These are phyloP conservation scores for Priceomyces carsonii DNA, from an alignment of 805 yeast genomes.

Conservation along the genomic window DNA sequence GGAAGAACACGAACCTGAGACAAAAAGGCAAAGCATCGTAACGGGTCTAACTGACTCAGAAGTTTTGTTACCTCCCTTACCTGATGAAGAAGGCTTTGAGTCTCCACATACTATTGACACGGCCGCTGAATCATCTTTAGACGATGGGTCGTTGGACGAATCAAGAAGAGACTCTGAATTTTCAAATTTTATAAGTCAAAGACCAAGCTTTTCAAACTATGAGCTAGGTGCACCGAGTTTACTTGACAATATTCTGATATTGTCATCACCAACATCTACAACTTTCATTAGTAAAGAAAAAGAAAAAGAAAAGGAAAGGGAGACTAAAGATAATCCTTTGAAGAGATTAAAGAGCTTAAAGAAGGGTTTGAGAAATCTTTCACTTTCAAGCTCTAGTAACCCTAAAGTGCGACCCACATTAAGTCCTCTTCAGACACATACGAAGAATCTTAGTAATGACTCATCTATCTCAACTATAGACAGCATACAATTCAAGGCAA, in stretches of 20 bases:
- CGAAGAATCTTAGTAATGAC: constrained; percentile 4
- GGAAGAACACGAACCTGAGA: constrained; percentile 24
- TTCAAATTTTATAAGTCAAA: constrained; percentile 8
- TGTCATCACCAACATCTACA: constrained; percentile 10
- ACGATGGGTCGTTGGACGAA: constrained; percentile 7
- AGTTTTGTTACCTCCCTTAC: constrained; percentile 30
- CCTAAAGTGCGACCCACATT: constrained; percentile 10
- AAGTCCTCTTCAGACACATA: constrained; percentile 13
- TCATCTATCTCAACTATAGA: constrained; percentile 5
- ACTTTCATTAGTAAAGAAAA: not conserved
- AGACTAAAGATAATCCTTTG: constrained; percentile 27
- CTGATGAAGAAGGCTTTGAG: constrained; percentile 16
- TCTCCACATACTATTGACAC: constrained; percentile 5
- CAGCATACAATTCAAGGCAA: constrained; percentile 5
- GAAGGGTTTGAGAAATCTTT: constrained; percentile 33
- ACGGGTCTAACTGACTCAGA: constrained; percentile 12
- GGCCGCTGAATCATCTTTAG: constrained; percentile 2
- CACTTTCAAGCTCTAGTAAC: constrained; percentile 11
- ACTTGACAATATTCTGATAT: constrained; percentile 11
- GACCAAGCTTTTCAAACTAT: constrained; percentile 9
- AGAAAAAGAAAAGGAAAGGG: not conserved
- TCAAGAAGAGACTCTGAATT: constrained; percentile 10
- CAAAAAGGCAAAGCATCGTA: not conserved
- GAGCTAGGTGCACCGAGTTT: constrained; percentile 19
- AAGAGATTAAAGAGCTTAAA: constrained; percentile 38